phyloP scores from a whole-genome alignment of 805 yeast species.

The Sugiyamaella boreocaroliniensis region DNA sequence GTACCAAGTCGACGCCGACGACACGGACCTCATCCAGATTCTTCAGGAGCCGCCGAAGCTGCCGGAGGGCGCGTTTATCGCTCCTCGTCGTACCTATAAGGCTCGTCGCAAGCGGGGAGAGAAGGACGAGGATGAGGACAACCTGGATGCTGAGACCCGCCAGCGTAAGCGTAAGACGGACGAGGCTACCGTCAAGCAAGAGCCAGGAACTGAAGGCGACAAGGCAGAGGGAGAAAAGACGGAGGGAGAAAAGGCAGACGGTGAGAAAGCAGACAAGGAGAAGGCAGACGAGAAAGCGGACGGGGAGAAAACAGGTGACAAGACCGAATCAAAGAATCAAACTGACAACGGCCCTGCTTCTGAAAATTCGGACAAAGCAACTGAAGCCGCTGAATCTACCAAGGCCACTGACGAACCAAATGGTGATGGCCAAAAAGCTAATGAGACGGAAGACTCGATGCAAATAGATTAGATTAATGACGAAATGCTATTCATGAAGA shows the following conservation, averaged over 20 bases:
- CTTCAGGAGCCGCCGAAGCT: conserved; percentile 18
- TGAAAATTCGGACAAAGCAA: neutral
- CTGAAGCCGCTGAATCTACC: neutral
- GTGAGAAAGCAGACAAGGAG: neutral
- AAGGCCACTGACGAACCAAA: no score
- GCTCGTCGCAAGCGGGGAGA: conserved; percentile 14
- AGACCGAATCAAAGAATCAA: neutral
- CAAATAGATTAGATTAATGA: neutral
- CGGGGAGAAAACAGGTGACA: neutral
- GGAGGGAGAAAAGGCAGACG: neutral
- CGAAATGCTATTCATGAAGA: conserved; percentile 37
- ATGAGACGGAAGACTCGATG: neutral
- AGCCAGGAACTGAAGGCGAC: neutral
- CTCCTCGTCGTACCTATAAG: conserved; percentile 19
- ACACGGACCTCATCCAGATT: conserved; percentile 24
- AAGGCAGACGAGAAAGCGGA: neutral
- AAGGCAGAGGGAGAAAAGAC: neutral
- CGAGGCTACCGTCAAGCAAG: neutral
- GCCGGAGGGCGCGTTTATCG: conserved; percentile 13
- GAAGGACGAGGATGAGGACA: conserved; percentile 15
- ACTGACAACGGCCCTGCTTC: neutral
- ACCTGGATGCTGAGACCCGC: conserved; percentile 2
- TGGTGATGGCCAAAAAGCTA: no score
- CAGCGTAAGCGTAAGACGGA: conserved; percentile 9
- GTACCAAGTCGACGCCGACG: conserved; percentile 54